Conservation (phyloP, 1,284 basidiomycete genomes). For the Moesziomyces parantarcticus region DNA sequence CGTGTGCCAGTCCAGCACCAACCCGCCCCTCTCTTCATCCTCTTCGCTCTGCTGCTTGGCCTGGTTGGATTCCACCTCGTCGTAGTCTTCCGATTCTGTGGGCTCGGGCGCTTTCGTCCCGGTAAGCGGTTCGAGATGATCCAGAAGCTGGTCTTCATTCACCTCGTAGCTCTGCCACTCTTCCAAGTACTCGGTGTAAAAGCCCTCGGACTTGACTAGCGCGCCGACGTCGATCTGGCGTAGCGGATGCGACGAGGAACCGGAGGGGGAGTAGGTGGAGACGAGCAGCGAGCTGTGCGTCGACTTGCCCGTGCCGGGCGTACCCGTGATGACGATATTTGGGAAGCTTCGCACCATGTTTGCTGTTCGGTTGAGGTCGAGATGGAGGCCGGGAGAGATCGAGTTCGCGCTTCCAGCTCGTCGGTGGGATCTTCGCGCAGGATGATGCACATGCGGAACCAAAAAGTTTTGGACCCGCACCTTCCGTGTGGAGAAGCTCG, state of each 20-base stretch:
- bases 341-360: constrained; percentile 70
- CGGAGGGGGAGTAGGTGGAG: constrained; percentile 31
- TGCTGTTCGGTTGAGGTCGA: background rate
- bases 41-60: constrained; percentile 35
- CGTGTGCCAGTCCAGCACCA: constrained; percentile 97
- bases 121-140: constrained; percentile 58
- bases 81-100: constrained; percentile 35
- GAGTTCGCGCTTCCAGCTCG: too few relatives aligned
- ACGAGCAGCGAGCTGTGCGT: constrained; percentile 76
- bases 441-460: too few relatives aligned
- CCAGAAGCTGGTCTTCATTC: constrained; percentile 79
- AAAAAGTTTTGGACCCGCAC: too few relatives aligned
- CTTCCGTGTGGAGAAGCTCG: too few relatives aligned
- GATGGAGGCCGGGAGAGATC: too few relatives aligned
- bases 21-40: constrained; percentile 71
- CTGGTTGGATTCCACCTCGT: constrained; percentile 6
- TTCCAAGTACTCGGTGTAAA: constrained; percentile 87
- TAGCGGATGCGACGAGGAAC: constrained; percentile 29
- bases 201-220: constrained; percentile 82
- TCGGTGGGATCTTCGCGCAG: too few relatives aligned
- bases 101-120: constrained; percentile 61
- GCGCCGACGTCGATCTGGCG: constrained; percentile 88
- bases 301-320: constrained; percentile 85
- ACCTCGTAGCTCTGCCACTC: constrained; percentile 95
- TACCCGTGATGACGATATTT: constrained; percentile 92